These are phyloP conservation scores for Miamiensis avidus DNA, from an alignment of 169 alveolate genomes.

Conservation along the genomic window DNA sequence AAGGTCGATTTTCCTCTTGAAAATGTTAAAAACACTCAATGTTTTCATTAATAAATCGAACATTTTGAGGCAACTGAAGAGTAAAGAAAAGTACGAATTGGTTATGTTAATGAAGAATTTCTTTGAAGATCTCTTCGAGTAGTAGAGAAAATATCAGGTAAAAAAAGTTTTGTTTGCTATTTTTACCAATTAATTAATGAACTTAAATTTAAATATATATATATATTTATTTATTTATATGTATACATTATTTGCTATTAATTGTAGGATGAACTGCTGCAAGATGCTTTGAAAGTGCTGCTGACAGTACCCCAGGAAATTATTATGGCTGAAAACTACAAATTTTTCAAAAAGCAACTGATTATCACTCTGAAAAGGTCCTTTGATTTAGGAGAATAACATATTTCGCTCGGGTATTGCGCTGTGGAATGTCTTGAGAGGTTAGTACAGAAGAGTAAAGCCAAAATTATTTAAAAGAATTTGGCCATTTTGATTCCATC, in stretches of 20 bases:
- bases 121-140: constrained; percentile 32
- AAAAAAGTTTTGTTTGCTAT: no score
- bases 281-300: constrained; percentile 51
- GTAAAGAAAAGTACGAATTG: constrained; percentile 30
- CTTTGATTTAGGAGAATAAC: constrained; percentile 56
- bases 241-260: constrained; percentile 44
- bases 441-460: constrained; percentile 19
- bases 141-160: constrained; percentile 42
- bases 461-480: constrained; percentile 30
- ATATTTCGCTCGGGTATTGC: constrained; percentile 49
- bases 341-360: constrained; percentile 39
- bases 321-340: constrained; percentile 45
- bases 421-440: constrained; percentile 46
- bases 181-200: no score
- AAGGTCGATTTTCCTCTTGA: constrained; percentile 47
- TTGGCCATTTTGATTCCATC: constrained; percentile 50
- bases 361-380: constrained; percentile 50
- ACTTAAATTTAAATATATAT: constrained; percentile 27
- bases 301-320: constrained; percentile 54
- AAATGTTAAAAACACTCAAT: constrained; percentile 47
- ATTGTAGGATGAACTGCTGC: constrained; percentile 59
- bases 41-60: constrained; percentile 29
- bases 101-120: constrained; percentile 47
- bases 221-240: constrained; percentile 23
- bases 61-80: constrained; percentile 28